These are phyloP conservation scores for Exutisphaerella laricina DNA, from an alignment of 2,329 filamentous ascomycete genomes.

Conservation along the genomic window DNA sequence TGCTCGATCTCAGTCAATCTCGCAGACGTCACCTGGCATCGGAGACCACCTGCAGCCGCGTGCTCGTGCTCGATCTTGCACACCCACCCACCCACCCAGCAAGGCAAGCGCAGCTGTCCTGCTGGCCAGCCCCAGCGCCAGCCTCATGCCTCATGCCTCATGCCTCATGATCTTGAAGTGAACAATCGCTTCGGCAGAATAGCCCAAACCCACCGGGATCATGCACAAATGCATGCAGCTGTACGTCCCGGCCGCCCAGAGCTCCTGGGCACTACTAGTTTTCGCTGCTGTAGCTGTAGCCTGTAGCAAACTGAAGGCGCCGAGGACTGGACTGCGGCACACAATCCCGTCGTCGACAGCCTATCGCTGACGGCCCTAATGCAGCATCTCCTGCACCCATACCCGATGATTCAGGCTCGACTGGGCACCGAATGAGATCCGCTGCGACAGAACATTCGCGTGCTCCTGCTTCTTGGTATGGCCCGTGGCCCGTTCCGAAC, in stretches of 20 bases:
- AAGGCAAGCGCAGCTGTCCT: no score
- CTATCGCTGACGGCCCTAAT: conserved; percentile 11
- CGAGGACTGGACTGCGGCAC: conserved; percentile 4
- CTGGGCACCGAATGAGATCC: conserved; percentile 21
- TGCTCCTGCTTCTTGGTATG: conserved; percentile 7
- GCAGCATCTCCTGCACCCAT: conserved; percentile 12
- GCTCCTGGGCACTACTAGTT: no score
- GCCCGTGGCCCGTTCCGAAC: conserved; percentile 9
- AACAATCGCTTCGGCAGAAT: conserved; percentile 7
- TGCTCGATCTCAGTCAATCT: no score
- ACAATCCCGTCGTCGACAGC: conserved; percentile 3
- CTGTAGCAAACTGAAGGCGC: background rate
- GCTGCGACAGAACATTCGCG: background rate
- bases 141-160: no score
- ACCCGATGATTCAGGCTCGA: conserved; percentile 17
- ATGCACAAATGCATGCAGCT: background rate
- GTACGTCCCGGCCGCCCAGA: background rate
- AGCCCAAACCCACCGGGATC: background rate
- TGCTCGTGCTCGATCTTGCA: no score
- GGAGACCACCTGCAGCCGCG: no score
- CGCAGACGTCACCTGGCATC: no score
- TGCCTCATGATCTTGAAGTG: background rate
- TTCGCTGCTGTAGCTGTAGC: background rate
- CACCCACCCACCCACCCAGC: no score
- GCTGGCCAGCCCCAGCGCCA: no score